These are phyloP conservation scores for Blakeslea trispora DNA, from an alignment of 371 early-diverging fungal genomes.

Conservation along the genomic window DNA sequence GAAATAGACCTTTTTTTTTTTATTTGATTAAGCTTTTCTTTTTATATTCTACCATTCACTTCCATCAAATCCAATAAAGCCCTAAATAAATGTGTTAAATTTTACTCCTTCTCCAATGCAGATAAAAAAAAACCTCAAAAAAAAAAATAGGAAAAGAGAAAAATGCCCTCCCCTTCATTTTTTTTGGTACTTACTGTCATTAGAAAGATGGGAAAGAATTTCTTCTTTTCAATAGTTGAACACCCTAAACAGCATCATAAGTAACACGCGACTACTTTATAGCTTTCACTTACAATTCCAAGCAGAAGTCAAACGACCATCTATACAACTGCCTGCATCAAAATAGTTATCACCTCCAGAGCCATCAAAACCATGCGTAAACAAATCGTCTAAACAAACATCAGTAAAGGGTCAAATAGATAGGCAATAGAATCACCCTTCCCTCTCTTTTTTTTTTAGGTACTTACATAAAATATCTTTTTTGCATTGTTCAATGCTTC, in stretches of 20 bases:
- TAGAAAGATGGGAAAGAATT: slow-evolving; percentile 89
- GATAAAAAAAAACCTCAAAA: too few species aligned
- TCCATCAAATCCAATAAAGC: slow-evolving; percentile 86
- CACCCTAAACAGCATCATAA: slow-evolving; percentile 57
- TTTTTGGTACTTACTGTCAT: slow-evolving; percentile 55
- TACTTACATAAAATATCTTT: slow-evolving; percentile 71
- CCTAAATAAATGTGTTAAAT: slow-evolving; percentile 29
- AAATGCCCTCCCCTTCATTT: neutral
- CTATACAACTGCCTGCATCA: slow-evolving; percentile 95
- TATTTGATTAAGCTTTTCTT: too few species aligned
- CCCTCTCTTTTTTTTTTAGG: too few species aligned
- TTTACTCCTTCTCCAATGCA: too few species aligned
- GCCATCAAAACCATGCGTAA: slow-evolving; percentile 94
- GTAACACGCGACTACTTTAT: too few species aligned
- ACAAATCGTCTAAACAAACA: slow-evolving; percentile 78
- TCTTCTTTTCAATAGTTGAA: slow-evolving; percentile 91
- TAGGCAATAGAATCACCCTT: neutral
- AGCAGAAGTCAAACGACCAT: slow-evolving; percentile 92
- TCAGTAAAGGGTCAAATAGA: neutral
- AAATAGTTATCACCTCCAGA: slow-evolving; percentile 95
- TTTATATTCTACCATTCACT: slow-evolving; percentile 42
- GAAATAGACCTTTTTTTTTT: neutral
- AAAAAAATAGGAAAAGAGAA: too few species aligned
- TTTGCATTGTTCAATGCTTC: slow-evolving; percentile 60
- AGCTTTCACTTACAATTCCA: slow-evolving; percentile 77